Conservation (phyloP, 1,284 basidiomycete species). For the Coniferiporia weirii region DNA sequence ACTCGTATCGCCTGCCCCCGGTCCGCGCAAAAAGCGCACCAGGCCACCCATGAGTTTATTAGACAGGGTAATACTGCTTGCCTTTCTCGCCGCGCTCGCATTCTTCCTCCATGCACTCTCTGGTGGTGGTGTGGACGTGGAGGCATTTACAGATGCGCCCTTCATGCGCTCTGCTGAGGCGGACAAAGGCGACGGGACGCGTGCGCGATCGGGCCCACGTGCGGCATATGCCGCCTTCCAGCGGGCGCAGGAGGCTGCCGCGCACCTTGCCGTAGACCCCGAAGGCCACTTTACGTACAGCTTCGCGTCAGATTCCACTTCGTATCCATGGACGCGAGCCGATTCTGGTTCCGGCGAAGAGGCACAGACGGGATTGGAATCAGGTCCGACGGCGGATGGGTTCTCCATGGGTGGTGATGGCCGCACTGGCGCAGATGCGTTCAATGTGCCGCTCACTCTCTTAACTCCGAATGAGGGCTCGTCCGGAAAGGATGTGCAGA, state of each 20-base stretch:
- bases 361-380: no score
- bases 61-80: not conserved
- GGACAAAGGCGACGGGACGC: not conserved
- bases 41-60: not conserved
- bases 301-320: not conserved
- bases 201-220: not conserved
- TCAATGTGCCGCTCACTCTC: no score
- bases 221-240: not conserved
- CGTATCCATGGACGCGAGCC: no score
- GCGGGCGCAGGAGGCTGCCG: not conserved
- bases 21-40: not conserved
- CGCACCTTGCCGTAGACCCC: slow-evolving; percentile 2
- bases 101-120: slow-evolving; percentile 6
- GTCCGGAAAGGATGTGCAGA: no score
- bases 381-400: no score
- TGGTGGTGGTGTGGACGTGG: not conserved
- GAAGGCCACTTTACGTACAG: slow-evolving; percentile 4
- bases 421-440: no score
- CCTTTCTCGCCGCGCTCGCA: not conserved
- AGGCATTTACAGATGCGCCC: not conserved
- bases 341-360: no score
- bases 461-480: no score
- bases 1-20: not conserved
- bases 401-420: no score
- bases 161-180: not conserved